Percentiles rank a stretch among this genome's conserved stretches.
phyloP scores from a whole-genome alignment of 805 yeast genomes.

The Alloascoidea africana region DNA sequence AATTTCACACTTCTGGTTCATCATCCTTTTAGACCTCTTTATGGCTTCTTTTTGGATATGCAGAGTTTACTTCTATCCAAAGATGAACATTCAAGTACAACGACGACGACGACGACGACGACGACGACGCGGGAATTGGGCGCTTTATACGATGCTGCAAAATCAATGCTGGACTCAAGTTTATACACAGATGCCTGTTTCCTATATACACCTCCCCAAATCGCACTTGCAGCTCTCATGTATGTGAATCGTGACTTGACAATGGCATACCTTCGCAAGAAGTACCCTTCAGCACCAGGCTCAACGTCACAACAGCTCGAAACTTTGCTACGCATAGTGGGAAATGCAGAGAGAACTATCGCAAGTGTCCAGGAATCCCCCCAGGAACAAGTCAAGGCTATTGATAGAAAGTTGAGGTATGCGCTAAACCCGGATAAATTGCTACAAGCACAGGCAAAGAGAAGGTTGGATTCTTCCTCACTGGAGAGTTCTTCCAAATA shows the following conservation, averaged over 20 bases:
- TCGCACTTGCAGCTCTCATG: slow-evolving; percentile 77
- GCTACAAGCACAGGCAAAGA: slow-evolving; percentile 1
- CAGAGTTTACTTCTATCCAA: no score
- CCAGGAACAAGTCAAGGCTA: slow-evolving; percentile 17
- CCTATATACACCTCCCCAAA: slow-evolving; percentile 85
- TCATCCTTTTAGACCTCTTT: slow-evolving; percentile 80
- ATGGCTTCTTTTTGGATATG: slow-evolving; percentile 87
- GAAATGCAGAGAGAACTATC: slow-evolving; percentile 13
- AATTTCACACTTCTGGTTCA: slow-evolving; percentile 73
- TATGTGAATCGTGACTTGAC: slow-evolving; percentile 48
- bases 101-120: slow-evolving; percentile 18
- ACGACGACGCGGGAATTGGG: slow-evolving; percentile 48
- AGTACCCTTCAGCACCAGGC: slow-evolving; percentile 29
- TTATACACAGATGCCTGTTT: slow-evolving; percentile 65
- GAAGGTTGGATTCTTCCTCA: no score
- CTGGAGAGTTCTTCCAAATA: no score
- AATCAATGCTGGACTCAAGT: slow-evolving; percentile 48
- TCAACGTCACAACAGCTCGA: slow-evolving; percentile 12
- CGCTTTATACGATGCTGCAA: slow-evolving; percentile 53
- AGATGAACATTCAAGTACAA: slow-evolving; percentile 26
- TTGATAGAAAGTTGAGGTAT: slow-evolving; percentile 18
- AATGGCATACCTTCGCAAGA: slow-evolving; percentile 49
- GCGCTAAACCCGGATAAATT: slow-evolving; percentile 15
- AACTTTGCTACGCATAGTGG: slow-evolving; percentile 11
- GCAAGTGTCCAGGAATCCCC: slow-evolving; percentile 8